phyloP scores from a whole-genome alignment of 1,284 basidiomycete species.

The Sanghuangporus sanghuang region DNA sequence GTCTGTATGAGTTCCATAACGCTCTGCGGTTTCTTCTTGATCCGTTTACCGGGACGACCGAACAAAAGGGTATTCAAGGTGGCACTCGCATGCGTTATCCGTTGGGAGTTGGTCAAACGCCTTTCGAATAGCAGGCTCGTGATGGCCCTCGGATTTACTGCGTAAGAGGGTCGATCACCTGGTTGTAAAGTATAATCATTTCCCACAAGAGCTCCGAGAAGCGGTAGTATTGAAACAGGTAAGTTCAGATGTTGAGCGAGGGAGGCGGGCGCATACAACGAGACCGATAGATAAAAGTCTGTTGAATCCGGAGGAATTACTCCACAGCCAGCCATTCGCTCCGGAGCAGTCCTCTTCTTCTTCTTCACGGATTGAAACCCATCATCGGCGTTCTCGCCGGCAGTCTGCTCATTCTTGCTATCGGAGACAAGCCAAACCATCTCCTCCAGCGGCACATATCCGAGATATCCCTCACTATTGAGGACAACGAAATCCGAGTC shows the following conservation, averaged over 20 bases:
- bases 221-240: slow-evolving; percentile 69
- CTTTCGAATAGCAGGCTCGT: slow-evolving; percentile 66
- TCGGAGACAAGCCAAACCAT: slow-evolving; percentile 58
- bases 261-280: slow-evolving; percentile 56
- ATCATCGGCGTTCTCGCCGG: slow-evolving; percentile 36
- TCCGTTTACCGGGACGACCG: slow-evolving; percentile 38
- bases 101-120: slow-evolving; percentile 46
- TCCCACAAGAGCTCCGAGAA: slow-evolving; percentile 82
- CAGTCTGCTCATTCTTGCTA: slow-evolving; percentile 24
- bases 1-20: slow-evolving; percentile 73
- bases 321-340: slow-evolving; percentile 34
- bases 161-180: slow-evolving; percentile 26
- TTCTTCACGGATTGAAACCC: slow-evolving; percentile 49
- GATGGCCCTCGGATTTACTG: slow-evolving; percentile 31
- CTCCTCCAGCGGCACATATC: slow-evolving; percentile 79
- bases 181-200: slow-evolving; percentile 72
- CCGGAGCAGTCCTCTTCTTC: slow-evolving; percentile 34
- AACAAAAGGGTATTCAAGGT: slow-evolving; percentile 48
- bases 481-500: slow-evolving; percentile 84
- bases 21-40: slow-evolving; percentile 46
- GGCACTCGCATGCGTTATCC: slow-evolving; percentile 52
- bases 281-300: slow-evolving; percentile 46
- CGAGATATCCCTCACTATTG: slow-evolving; percentile 64
- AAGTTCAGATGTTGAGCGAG: slow-evolving; percentile 67
- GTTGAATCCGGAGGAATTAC: slow-evolving; percentile 49